phyloP scores from a whole-genome alignment of 371 early-diverging fungal species.

The Rhizopus delemar region DNA sequence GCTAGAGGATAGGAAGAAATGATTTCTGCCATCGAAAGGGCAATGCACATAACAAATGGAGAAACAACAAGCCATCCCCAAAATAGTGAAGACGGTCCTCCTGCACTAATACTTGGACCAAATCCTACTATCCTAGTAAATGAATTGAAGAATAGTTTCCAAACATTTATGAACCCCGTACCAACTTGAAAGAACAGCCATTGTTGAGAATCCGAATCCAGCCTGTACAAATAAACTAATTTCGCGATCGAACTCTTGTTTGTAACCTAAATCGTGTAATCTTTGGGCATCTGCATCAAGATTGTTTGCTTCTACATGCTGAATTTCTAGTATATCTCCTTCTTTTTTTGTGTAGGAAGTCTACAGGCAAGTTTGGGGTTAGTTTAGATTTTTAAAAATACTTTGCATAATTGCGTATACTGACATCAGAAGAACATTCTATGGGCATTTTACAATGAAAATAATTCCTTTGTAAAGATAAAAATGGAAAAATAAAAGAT shows the following conservation, averaged over 20 bases:
- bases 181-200: conserved; percentile 45
- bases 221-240: conserved; percentile 35
- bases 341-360: too few species aligned
- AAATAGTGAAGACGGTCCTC: conserved; percentile 44
- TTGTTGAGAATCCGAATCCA: conserved; percentile 37
- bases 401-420: too few species aligned
- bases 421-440: too few species aligned
- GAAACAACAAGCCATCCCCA: conserved; percentile 41
- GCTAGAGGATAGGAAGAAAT: conserved; percentile 41
- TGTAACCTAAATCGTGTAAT: conserved; percentile 39
- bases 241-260: conserved; percentile 47
- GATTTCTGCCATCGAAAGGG: conserved; percentile 39
- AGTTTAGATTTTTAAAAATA: too few species aligned
- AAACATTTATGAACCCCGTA: background rate
- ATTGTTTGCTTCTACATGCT: conserved; percentile 18
- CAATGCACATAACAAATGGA: conserved; percentile 40
- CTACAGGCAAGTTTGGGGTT: too few species aligned
- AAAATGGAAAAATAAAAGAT: too few species aligned
- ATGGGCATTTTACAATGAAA: too few species aligned
- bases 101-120: conserved; percentile 30
- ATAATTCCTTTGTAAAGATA: too few species aligned
- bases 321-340: background rate
- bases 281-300: conserved; percentile 40
- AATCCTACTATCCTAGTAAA: conserved; percentile 28
- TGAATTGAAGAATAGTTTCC: too few species aligned